Evolutionary conservation across 1,284 basidiomycete genomes (phyloP).

Genomic region (Moesziomyces parantarcticus): DNA sequence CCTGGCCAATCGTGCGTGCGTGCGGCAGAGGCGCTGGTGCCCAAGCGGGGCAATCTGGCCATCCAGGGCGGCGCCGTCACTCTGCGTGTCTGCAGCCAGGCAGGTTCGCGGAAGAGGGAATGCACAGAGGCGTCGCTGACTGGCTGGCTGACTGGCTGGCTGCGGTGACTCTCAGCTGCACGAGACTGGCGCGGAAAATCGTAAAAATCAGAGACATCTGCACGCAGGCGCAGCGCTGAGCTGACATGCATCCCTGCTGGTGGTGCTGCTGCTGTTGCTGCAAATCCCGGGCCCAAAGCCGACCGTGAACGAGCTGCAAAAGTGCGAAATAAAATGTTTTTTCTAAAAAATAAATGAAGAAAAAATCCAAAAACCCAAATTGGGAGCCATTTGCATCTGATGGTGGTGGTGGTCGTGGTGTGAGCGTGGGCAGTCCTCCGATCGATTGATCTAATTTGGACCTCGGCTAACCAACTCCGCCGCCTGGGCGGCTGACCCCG

Average conservation of each 20-base stretch:
- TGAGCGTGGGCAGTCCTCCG: neutral
- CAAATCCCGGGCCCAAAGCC: neutral
- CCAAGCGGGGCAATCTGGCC: neutral
- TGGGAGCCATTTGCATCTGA: too few relatives aligned
- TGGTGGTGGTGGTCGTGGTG: too few relatives aligned
- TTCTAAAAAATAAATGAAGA: neutral
- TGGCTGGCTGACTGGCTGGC: too few relatives aligned
- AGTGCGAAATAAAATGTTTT: neutral
- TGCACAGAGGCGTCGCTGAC: neutral
- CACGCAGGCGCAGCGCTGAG: neutral
- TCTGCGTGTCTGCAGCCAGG: neutral
- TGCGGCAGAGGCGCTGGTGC: neutral
- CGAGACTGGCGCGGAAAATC: neutral
- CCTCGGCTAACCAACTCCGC: slow-evolving; percentile 37
- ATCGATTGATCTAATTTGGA: slow-evolving; percentile 22
- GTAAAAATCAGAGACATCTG: neutral
- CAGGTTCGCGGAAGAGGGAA: neutral
- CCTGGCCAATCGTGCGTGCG: neutral
- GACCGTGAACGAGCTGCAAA: neutral
- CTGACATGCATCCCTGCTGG: neutral
- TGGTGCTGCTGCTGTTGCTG: too few relatives aligned
- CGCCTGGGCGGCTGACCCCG: slow-evolving; percentile 28
- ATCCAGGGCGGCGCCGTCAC: too few relatives aligned
- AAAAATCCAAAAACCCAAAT: neutral
- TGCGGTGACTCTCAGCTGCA: too few relatives aligned